These are phyloP conservation scores for Fusarium albidum DNA, from an alignment of 2,329 filamentous ascomycete genomes.

Conservation along the genomic window DNA sequence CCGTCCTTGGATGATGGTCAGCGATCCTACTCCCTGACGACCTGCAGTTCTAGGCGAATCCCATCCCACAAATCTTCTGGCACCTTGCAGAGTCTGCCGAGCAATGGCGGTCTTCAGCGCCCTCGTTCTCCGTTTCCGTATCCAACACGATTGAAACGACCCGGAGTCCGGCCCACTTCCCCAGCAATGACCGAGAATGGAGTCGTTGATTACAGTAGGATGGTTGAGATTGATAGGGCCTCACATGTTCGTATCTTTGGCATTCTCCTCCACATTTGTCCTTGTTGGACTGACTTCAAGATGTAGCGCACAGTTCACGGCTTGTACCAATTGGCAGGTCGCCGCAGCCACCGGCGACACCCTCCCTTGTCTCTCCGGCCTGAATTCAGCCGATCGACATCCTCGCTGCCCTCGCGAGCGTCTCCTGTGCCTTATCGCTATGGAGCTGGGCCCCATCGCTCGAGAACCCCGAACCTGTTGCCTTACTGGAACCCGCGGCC, in stretches of 20 bases:
- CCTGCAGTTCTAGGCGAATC: conserved; percentile 56
- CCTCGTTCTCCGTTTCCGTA: conserved; percentile 68
- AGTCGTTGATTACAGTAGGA: conserved; percentile 57
- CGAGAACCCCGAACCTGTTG: conserved; percentile 49
- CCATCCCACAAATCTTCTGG: conserved; percentile 57
- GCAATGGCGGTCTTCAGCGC: conserved; percentile 54
- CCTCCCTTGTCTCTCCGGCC: conserved; percentile 50
- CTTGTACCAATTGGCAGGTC: conserved; percentile 50
- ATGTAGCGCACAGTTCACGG: conserved; percentile 55
- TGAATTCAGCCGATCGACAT: conserved; percentile 52
- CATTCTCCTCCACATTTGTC: background rate
- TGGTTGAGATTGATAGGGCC: conserved; percentile 58
- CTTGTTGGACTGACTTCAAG: conserved; percentile 1
- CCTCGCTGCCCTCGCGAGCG: conserved; percentile 47
- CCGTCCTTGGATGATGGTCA: conserved; percentile 55
- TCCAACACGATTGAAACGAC: conserved; percentile 63
- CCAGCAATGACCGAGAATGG: conserved; percentile 59
- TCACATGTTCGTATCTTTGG: conserved; percentile 51
- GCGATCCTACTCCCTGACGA: conserved; percentile 64
- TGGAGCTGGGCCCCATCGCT: conserved; percentile 33
- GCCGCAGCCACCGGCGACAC: conserved; percentile 46
- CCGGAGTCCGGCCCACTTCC: conserved; percentile 58
- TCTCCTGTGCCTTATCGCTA: conserved; percentile 39
- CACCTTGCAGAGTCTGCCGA: conserved; percentile 57
- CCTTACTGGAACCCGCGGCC: conserved; percentile 37